Conservation (phyloP, 306 rosid species). For the Quercus gilva region DNA sequence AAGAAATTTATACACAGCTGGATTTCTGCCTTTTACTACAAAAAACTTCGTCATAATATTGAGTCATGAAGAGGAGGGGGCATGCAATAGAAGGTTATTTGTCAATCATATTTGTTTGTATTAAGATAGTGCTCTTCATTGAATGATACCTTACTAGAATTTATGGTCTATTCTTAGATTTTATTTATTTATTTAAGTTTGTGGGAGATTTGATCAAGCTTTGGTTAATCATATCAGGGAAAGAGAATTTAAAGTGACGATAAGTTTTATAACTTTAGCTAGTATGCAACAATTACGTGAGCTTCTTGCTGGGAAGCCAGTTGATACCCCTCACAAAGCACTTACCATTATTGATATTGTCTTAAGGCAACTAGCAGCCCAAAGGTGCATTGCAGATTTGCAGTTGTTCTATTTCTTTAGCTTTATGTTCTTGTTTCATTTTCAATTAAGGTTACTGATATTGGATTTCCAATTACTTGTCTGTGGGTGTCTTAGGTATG, state of each 20-base stretch:
- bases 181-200: not conserved
- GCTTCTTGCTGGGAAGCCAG: constrained; percentile 46
- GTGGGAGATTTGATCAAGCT: not conserved
- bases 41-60: constrained; percentile 37
- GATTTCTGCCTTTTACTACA: constrained; percentile 41
- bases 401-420: constrained; percentile 4
- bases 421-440: constrained; percentile 1
- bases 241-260: constrained; percentile 32
- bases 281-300: constrained; percentile 42
- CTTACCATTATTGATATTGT: constrained; percentile 47
- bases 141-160: constrained; percentile 5
- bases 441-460: not conserved
- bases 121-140: not conserved
- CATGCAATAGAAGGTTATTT: constrained; percentile 25
- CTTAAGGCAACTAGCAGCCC: constrained; percentile 39
- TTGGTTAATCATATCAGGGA: constrained; percentile 27
- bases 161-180: no score
- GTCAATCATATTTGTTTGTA: not conserved
- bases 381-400: constrained; percentile 32
- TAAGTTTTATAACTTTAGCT: constrained; percentile 37
- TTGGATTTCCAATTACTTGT: constrained; percentile 4
- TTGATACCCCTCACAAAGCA: constrained; percentile 40
- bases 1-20: constrained; percentile 48
- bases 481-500: constrained; percentile 25
- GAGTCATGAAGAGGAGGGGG: constrained; percentile 27